Percentiles rank a stretch among this genome's conserved stretches.
These are phyloP conservation scores for Penicillium sp. DNA, from an alignment of 2,329 filamentous ascomycete genomes.

Conservation along the genomic window DNA sequence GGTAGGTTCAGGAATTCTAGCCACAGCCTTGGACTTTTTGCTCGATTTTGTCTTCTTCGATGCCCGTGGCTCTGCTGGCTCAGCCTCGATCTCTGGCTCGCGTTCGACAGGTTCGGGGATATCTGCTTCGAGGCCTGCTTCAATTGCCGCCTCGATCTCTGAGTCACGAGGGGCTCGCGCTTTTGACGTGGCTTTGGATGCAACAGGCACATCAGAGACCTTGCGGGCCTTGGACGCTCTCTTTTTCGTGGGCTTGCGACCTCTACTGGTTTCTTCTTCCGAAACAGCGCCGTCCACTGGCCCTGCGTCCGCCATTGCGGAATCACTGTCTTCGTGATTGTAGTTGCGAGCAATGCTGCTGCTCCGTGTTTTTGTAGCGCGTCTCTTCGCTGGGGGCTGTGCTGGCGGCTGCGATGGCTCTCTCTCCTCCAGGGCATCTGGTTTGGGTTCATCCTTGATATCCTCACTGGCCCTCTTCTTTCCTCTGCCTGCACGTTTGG, in stretches of 20 bases:
- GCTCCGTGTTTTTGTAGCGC: constrained; percentile 51
- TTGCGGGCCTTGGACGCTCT: constrained; percentile 48
- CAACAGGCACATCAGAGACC: constrained; percentile 45
- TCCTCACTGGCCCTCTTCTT: constrained; percentile 64
- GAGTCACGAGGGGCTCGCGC: constrained; percentile 56
- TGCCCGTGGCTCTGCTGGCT: constrained; percentile 26
- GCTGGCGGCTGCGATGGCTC: constrained; percentile 18
- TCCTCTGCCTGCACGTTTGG: constrained; percentile 42
- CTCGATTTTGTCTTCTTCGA: constrained; percentile 29
- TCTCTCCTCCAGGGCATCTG: constrained; percentile 10
- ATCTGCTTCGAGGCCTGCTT: constrained; percentile 61
- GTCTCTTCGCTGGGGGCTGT: constrained; percentile 56
- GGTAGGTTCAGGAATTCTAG: constrained; percentile 8
- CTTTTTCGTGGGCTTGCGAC: constrained; percentile 40
- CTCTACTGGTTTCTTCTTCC: constrained; percentile 45
- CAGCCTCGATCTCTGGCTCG: constrained; percentile 6
- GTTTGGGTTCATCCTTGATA: constrained; percentile 33
- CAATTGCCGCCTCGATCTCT: constrained; percentile 63
- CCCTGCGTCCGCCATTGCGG: constrained; percentile 33
- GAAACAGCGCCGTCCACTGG: constrained; percentile 17
- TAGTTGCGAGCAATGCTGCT: constrained; percentile 45
- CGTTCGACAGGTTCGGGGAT: constrained; percentile 52
- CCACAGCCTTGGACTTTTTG: constrained; percentile 27
- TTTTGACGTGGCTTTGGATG: constrained; percentile 48
- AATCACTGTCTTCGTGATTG: constrained; percentile 30